Base-by-base conservation (phyloP, 2,329 filamentous ascomycete genomes). In the Leptographium procerum region DNA sequence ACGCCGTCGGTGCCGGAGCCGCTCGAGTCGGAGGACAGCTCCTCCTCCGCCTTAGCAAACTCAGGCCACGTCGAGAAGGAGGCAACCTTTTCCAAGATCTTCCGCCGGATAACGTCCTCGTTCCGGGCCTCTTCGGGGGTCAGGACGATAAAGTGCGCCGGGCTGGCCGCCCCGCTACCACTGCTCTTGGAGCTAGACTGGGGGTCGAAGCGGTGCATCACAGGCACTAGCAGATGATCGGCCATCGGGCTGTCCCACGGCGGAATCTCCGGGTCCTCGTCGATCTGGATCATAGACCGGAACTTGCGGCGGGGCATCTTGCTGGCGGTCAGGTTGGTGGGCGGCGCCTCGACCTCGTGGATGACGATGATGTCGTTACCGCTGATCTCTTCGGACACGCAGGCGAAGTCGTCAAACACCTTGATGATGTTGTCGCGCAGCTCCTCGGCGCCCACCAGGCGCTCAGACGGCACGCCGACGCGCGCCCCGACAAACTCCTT, bases 381-480 rank as follows among this genome's bases (percentile, higher is more conserved):
- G 0, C 67, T 62, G 57, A 96, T 91, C 53, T 85, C 83, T 58
- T 96, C 91, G 0, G 84, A 84, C 11, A 91, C 84, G 33, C 79
- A 77, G 9, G 70, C 69, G 5, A 73, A 74, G 65, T 96, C 88
- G 28, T 89, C 82, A 64, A 94, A 91, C 55, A 89, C 80, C 68
- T 91, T 92, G 76, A 91, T 97, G 70, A 96, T 91, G 65, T 86
- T 90, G 64, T 84, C 78, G 64, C 84, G 87, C 69, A 89, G 95
- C 55, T 95, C 84, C 66, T 99, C 94, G 1, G 84, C 86, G 16
- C 86, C 85, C 67, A 96, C 84, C n/a, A 96, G 69, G 14, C 83
- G 81, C 53, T 85, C 79, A 55, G 77, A 68, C 58, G 80, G 83
- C 45, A 91, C 78, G 40, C 81, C 86, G 1, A 85, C 82, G 55